These are phyloP conservation scores for Pleurotus pulmonarius DNA, from an alignment of 768 basidiomycete species.

Conservation along the genomic window DNA sequence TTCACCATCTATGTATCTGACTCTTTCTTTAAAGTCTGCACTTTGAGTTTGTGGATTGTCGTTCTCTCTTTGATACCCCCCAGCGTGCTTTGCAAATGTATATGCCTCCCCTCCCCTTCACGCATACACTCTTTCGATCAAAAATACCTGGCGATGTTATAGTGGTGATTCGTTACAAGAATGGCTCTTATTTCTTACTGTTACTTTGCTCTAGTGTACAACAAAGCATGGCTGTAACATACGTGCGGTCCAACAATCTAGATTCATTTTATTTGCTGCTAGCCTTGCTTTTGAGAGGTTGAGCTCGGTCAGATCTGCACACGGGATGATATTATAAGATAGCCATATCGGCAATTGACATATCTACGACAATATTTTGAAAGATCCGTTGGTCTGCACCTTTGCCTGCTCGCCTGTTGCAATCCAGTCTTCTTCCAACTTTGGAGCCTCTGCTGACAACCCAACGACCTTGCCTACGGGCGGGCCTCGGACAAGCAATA, in stretches of 20 bases:
- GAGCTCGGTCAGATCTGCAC: not conserved
- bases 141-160: slow-evolving; percentile 19
- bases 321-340: not conserved
- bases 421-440: slow-evolving; percentile 42
- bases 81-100: slow-evolving; percentile 22
- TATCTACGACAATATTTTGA: slow-evolving; percentile 31
- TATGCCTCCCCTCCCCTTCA: slow-evolving; percentile 19
- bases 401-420: slow-evolving; percentile 36
- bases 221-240: slow-evolving; percentile 31
- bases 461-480: slow-evolving; percentile 55
- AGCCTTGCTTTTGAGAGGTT: not conserved
- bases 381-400: slow-evolving; percentile 68
- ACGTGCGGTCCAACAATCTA: not conserved
- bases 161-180: slow-evolving; percentile 29
- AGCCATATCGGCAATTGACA: no score
- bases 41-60: slow-evolving; percentile 29
- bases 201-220: slow-evolving; percentile 36
- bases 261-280: not conserved
- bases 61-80: slow-evolving; percentile 30
- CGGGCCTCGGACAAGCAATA: slow-evolving; percentile 66
- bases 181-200: slow-evolving; percentile 29
- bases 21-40: slow-evolving; percentile 24
- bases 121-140: slow-evolving; percentile 24
- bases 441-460: slow-evolving; percentile 30
- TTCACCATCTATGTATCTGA: slow-evolving; percentile 24